Percentiles rank a stretch among this genome's conserved stretches.
phyloP scores from a whole-genome alignment of 208 protist species.

The Ichthyophonus hoferi region DNA sequence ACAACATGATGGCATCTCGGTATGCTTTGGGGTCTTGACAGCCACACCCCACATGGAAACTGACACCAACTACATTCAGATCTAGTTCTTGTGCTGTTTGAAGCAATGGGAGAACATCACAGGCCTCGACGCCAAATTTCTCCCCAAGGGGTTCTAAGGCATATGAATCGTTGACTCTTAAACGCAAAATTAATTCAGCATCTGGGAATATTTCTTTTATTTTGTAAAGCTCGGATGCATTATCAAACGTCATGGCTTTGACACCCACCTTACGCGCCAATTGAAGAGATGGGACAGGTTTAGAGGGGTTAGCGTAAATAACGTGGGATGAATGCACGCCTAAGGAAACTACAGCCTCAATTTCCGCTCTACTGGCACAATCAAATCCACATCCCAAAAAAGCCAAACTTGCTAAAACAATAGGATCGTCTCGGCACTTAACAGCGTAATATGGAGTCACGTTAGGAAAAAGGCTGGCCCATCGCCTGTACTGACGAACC shows the following conservation, averaged over 20 bases:
- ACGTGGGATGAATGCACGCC: conserved; percentile 63
- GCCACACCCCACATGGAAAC: conserved; percentile 77
- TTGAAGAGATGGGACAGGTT: conserved; percentile 54
- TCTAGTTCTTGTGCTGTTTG: conserved; percentile 52
- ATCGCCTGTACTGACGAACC: background rate
- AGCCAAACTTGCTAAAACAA: conserved; percentile 59
- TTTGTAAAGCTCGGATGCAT: conserved; percentile 66
- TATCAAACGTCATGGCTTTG: conserved; percentile 73
- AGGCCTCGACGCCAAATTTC: conserved; percentile 72
- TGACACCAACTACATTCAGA: conserved; percentile 71
- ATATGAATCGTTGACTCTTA: conserved; percentile 67
- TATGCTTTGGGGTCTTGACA: conserved; percentile 61
- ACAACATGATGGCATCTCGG: conserved; percentile 54
- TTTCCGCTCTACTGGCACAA: conserved; percentile 70
- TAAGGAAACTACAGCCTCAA: conserved; percentile 54
- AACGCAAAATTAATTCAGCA: conserved; percentile 67
- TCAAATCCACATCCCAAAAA: conserved; percentile 68
- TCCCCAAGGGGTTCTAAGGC: conserved; percentile 62
- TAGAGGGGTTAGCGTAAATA: conserved; percentile 81
- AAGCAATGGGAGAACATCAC: conserved; percentile 51
- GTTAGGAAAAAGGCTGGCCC: conserved; percentile 37
- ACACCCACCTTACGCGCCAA: conserved; percentile 54
- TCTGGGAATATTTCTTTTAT: conserved; percentile 65
- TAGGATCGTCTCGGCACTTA: conserved; percentile 75
- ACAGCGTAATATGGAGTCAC: conserved; percentile 65